Conservation (phyloP, 2,329 filamentous ascomycete genomes). For the Penicillium griseofulvum region DNA sequence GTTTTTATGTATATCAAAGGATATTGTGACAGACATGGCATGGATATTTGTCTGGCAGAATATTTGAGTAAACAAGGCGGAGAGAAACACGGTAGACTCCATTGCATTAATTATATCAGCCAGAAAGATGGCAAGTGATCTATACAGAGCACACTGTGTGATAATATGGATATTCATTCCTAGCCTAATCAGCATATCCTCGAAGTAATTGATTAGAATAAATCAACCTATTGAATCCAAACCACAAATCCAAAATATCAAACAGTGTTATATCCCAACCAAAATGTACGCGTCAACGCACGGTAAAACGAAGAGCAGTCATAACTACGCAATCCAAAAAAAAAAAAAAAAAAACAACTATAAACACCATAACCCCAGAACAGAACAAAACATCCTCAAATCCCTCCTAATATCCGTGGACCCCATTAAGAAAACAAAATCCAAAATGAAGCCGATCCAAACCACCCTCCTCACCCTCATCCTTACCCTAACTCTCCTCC, state of each 20-base stretch:
- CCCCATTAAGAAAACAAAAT: not conserved
- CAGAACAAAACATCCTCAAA: not conserved
- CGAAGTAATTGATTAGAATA: too few relatives aligned
- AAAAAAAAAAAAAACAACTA: not conserved
- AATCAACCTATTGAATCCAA: too few relatives aligned
- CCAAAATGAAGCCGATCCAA: not conserved
- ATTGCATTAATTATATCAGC: not conserved
- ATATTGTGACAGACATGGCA: not conserved
- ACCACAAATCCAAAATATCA: too few relatives aligned
- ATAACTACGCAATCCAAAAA: not conserved
- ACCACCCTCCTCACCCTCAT: not conserved
- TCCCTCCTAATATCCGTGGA: not conserved
- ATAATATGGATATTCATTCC: too few relatives aligned
- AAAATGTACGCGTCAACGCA: not conserved
- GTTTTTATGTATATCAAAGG: not conserved
- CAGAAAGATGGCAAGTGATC: not conserved
- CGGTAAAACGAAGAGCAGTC: not conserved
- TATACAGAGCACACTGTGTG: not conserved
- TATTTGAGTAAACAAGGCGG: not conserved
- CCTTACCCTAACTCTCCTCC: not conserved
- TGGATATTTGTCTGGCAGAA: conserved; percentile 2
- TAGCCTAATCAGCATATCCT: too few relatives aligned
- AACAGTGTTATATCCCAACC: not conserved
- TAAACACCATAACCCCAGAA: not conserved
- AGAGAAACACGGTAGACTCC: not conserved